A percentile compares a stretch with the other conserved stretches of the same genome.
phyloP scores from a whole-genome alignment of 2,329 filamentous ascomycete genomes.

The Hymenotorrendiella dingleyae region DNA sequence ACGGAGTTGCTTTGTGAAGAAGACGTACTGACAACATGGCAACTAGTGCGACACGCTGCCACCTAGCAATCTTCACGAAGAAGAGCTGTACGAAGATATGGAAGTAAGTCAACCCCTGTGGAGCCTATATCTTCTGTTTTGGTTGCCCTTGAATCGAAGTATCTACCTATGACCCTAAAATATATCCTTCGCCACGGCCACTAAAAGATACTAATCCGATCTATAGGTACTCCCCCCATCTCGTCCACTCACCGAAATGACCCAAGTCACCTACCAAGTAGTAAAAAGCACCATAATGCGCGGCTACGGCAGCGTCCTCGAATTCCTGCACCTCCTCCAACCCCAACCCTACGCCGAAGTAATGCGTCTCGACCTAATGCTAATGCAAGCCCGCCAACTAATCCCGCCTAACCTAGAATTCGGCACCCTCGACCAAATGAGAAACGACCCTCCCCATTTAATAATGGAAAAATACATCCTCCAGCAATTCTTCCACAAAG shows the following conservation, averaged over 20 bases:
- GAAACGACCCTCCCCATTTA: constrained; percentile 39
- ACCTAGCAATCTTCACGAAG: constrained; percentile 59
- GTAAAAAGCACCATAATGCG: constrained; percentile 43
- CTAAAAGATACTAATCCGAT: too few species aligned
- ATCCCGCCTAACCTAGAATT: constrained; percentile 45
- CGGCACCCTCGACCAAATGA: constrained; percentile 42
- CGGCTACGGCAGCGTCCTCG: constrained; percentile 46
- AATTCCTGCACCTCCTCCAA: constrained; percentile 43
- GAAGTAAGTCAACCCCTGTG: too few species aligned
- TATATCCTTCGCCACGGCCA: too few species aligned
- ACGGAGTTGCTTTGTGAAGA: too few species aligned
- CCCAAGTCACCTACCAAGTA: constrained; percentile 49
- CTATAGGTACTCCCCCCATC: constrained; percentile 52
- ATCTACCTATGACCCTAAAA: too few species aligned
- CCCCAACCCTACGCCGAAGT: constrained; percentile 45
- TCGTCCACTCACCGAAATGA: constrained; percentile 52
- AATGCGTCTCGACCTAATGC: constrained; percentile 40
- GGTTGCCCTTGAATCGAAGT: too few species aligned
- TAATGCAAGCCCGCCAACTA: constrained; percentile 40
- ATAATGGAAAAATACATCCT: constrained; percentile 49
- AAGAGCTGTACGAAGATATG: constrained; percentile 55
- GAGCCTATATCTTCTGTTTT: too few species aligned
- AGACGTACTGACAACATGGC: too few species aligned
- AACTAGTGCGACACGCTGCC: constrained; percentile 54
- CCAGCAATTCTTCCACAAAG: constrained; percentile 47